Conservation (phyloP, 495 filamentous ascomycete species). For the Articulospora tetracladia region DNA sequence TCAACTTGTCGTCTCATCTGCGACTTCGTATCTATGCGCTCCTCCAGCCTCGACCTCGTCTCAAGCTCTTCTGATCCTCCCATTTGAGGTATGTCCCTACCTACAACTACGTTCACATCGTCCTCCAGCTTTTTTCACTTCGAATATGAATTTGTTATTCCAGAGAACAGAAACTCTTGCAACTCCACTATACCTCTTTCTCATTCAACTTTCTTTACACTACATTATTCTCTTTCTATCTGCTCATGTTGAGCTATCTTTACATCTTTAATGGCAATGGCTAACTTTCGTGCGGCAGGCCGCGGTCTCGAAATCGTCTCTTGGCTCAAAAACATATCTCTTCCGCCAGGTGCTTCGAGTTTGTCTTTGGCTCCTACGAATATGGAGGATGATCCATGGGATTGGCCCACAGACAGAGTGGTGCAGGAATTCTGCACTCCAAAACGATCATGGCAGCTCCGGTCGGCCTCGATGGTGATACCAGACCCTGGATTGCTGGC, state of each 20-base stretch:
- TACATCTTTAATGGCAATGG: background rate
- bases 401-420: constrained; percentile 65
- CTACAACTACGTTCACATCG: background rate
- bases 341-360: background rate
- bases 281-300: constrained; percentile 18
- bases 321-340: constrained; percentile 15
- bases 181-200: background rate
- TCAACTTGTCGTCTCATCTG: too few relatives aligned
- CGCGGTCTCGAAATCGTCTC: background rate
- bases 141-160: background rate
- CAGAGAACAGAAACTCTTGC: background rate
- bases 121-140: background rate
- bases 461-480: constrained; percentile 23
- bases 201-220: too few relatives aligned
- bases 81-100: background rate
- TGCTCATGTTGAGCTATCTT: too few relatives aligned
- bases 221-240: too few relatives aligned
- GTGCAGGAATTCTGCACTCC: constrained; percentile 58
- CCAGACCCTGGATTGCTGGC: constrained; percentile 51
- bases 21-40: background rate
- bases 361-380: background rate
- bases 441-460: constrained; percentile 39
- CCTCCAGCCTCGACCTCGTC: too few relatives aligned
- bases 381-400: constrained; percentile 49
- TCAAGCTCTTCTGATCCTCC: too few relatives aligned